These are phyloP conservation scores for Harringtonia lauricola DNA, from an alignment of 2,329 filamentous ascomycete species.

Conservation along the genomic window DNA sequence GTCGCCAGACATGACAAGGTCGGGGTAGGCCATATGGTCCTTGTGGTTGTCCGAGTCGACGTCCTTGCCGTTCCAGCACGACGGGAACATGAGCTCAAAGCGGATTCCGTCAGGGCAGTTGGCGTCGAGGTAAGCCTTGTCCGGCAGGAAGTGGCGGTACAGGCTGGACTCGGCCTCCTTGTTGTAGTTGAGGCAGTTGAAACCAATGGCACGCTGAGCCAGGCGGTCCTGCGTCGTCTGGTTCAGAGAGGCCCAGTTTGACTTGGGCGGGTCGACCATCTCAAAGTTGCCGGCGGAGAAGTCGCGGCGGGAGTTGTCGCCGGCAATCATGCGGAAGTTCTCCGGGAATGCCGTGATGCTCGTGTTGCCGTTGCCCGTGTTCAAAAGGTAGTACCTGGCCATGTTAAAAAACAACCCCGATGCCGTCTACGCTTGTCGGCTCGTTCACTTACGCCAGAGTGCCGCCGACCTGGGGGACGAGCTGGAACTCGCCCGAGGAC, in stretches of 20 bases:
- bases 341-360: slow-evolving; percentile 63
- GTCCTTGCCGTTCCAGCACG: slow-evolving; percentile 74
- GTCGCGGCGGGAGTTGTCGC: slow-evolving; percentile 54
- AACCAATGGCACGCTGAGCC: slow-evolving; percentile 72
- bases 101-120: slow-evolving; percentile 76
- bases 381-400: slow-evolving; percentile 81
- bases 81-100: slow-evolving; percentile 78
- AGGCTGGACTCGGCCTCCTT: slow-evolving; percentile 58
- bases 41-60: slow-evolving; percentile 42
- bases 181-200: slow-evolving; percentile 87
- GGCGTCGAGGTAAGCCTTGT: slow-evolving; percentile 67
- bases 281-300: slow-evolving; percentile 61
- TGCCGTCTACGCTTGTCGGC: too few species aligned
- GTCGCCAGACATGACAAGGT: slow-evolving; percentile 61
- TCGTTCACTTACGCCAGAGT: slow-evolving; percentile 64
- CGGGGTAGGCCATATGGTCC: slow-evolving; percentile 67
- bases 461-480: slow-evolving; percentile 66
- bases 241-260: slow-evolving; percentile 53
- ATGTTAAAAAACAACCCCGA: too few species aligned
- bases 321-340: slow-evolving; percentile 74
- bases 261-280: slow-evolving; percentile 53
- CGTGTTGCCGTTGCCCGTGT: slow-evolving; percentile 35
- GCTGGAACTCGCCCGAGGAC: slow-evolving; percentile 50
- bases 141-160: slow-evolving; percentile 70
- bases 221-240: slow-evolving; percentile 58